Evolutionary conservation across 1,284 basidiomycete genomes (phyloP), one percentile per base, ranked within the genome.

Genomic region (Athelia sp.): DNA sequence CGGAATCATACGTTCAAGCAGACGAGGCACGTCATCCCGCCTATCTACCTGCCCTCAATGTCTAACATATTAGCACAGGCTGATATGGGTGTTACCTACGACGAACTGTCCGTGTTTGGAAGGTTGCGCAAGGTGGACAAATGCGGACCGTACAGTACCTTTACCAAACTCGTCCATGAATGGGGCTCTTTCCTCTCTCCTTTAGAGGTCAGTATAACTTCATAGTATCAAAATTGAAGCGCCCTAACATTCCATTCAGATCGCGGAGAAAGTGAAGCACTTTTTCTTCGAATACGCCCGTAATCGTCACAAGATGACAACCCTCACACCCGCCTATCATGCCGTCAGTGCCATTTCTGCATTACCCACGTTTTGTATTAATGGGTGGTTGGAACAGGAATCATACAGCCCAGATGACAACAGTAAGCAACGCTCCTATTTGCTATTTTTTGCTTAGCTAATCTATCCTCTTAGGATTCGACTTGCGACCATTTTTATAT

Each of bases 41-140:
- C 15, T 18, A 3, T 19, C 26, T 34, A 17, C 4, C 1, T 2
- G 47, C 48, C 32, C 42, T 43, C 47, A 24, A 38, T 17, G 21
- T 42, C 46, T 44, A 13, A 29, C 26, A 45, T 9, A 18, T 38
- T 29, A 21, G 11, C 45, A 29, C 13, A 91, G 87, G 92, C 84
- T 10, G 96, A 98, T 62, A 96, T 97, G 93, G 97, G 96, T 19
- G 98, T 99, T 95, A 98, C 96, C 1, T 99, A 99, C 66, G 92
- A 99, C 60, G 96, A 99, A 62, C 79, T 99, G 15, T 93, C 90
- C 6, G 82, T 93, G 22, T 97, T 95, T 60, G 97, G 96, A 24
- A 77, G 94, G 29, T 76, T 99, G 34, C 83, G 97, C 50, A 99
- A 99, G 70, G 84, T 97, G 26, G 92, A 95, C 60, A 98, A 98